phyloP scores from a whole-genome alignment of 169 alveolate genomes.

The Amoebophrya sp. region DNA sequence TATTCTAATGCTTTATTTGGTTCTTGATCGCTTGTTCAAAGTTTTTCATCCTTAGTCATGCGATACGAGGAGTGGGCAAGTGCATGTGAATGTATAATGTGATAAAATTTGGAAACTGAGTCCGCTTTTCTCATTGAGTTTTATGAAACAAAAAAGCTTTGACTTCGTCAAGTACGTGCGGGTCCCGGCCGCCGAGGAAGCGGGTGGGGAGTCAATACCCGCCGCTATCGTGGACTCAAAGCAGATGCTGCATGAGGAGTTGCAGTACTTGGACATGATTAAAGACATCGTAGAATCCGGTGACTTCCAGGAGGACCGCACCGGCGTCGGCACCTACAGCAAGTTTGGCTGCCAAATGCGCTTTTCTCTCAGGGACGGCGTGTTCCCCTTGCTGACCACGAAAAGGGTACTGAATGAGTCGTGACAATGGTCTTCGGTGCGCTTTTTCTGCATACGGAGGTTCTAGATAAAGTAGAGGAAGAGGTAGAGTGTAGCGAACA shows the following conservation, averaged over 20 bases:
- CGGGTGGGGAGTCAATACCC: background rate
- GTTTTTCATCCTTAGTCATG: too few species aligned
- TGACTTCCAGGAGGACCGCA: constrained; percentile 73
- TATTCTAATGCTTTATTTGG: constrained; percentile 38
- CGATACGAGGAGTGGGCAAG: too few species aligned
- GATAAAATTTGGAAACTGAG: too few species aligned
- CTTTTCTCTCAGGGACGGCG: constrained; percentile 72
- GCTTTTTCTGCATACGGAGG: background rate
- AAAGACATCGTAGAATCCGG: constrained; percentile 84
- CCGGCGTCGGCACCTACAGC: constrained; percentile 58
- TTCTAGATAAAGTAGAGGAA: background rate
- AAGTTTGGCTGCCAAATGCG: constrained; percentile 90
- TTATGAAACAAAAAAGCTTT: too few species aligned
- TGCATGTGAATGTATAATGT: too few species aligned
- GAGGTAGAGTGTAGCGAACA: background rate
- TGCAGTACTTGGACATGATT: constrained; percentile 78
- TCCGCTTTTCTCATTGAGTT: too few species aligned
- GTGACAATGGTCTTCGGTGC: background rate
- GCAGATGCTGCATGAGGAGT: constrained; percentile 55
- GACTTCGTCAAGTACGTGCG: background rate
- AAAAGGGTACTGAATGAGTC: constrained; percentile 81
- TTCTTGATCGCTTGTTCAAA: background rate
- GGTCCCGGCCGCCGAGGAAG: background rate
- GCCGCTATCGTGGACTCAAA: background rate
- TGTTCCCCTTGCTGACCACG: constrained; percentile 93